phyloP scores from a whole-genome alignment of 768 basidiomycete species.

The Auriscalpium microsporum region DNA sequence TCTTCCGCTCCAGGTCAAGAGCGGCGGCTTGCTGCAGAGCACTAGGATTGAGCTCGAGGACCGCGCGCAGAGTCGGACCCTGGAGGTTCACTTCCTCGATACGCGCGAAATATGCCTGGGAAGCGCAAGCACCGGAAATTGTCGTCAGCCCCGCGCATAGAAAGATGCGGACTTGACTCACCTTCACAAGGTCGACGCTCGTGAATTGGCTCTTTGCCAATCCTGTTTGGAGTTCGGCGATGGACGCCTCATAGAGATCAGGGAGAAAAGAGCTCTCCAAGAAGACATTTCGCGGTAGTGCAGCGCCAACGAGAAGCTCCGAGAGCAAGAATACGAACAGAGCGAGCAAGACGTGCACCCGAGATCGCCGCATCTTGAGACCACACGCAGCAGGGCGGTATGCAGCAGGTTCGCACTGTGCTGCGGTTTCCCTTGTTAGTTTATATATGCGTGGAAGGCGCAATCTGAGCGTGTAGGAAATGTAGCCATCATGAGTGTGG shows the following conservation, averaged over 20 bases:
- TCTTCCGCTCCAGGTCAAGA: slow-evolving; percentile 21
- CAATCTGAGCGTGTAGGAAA: too few relatives aligned
- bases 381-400: too few relatives aligned
- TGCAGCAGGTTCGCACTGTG: too few relatives aligned
- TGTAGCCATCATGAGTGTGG: too few relatives aligned
- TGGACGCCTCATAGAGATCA: slow-evolving; percentile 33
- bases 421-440: not conserved
- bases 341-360: too few relatives aligned
- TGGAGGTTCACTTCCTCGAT: slow-evolving; percentile 36
- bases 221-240: slow-evolving; percentile 31
- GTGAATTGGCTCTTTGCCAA: slow-evolving; percentile 28
- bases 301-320: too few relatives aligned
- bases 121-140: not conserved
- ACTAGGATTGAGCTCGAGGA: slow-evolving; percentile 31
- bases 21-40: slow-evolving; percentile 27
- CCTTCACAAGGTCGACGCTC: slow-evolving; percentile 35
- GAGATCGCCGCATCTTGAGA: too few relatives aligned
- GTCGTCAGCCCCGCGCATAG: too few relatives aligned
- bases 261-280: slow-evolving; percentile 17
- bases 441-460: too few relatives aligned
- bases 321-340: too few relatives aligned
- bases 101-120: slow-evolving; percentile 32
- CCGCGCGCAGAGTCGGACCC: slow-evolving; percentile 30
- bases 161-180: slow-evolving; percentile 4
- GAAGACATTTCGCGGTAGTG: too few relatives aligned